Conservation (phyloP, 345 rosid genomes). For the Citrus sp. region DNA sequence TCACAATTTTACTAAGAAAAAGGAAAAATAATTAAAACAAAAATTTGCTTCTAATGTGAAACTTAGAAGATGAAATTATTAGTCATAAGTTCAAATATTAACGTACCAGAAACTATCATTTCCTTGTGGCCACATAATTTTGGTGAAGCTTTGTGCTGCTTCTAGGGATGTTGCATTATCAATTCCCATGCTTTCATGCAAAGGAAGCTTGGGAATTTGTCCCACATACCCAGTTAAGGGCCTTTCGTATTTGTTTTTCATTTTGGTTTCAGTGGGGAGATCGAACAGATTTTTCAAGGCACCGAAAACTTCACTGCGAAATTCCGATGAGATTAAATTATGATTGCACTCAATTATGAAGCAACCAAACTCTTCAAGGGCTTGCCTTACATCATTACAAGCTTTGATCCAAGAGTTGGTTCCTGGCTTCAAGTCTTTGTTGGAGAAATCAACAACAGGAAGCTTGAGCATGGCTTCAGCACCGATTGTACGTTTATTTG, state of each 20-base stretch:
- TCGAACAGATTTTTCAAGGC: conserved; percentile 52
- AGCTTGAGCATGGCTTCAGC: conserved; percentile 12
- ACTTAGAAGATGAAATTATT: too few relatives aligned
- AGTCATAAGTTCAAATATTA: background rate
- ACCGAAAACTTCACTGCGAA: conserved; percentile 30
- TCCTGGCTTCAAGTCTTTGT: conserved; percentile 35
- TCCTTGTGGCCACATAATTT: conserved; percentile 71
- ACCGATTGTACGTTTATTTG: background rate
- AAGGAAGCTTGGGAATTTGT: conserved; percentile 50
- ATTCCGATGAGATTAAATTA: conserved; percentile 24
- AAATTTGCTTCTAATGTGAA: background rate
- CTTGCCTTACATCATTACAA: conserved; percentile 37
- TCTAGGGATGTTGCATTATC: conserved; percentile 43
- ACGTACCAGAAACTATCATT: conserved; percentile 52
- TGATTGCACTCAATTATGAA: conserved; percentile 43
- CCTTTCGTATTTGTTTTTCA: conserved; percentile 53
- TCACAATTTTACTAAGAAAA: conserved; percentile 10
- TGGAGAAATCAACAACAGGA: conserved; percentile 27
- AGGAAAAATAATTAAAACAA: background rate
- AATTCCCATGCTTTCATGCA: conserved; percentile 77
- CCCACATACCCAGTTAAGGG: conserved; percentile 66
- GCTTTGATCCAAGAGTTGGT: conserved; percentile 38
- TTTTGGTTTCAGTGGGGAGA: conserved; percentile 53
- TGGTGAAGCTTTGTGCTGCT: conserved; percentile 44
- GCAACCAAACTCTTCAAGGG: conserved; percentile 70